Evolutionary conservation across 2,329 filamentous ascomycete genomes (phyloP), one percentile per base, ranked within the genome.

Genomic region (Pseudocercospora pini-densiflorae): DNA sequence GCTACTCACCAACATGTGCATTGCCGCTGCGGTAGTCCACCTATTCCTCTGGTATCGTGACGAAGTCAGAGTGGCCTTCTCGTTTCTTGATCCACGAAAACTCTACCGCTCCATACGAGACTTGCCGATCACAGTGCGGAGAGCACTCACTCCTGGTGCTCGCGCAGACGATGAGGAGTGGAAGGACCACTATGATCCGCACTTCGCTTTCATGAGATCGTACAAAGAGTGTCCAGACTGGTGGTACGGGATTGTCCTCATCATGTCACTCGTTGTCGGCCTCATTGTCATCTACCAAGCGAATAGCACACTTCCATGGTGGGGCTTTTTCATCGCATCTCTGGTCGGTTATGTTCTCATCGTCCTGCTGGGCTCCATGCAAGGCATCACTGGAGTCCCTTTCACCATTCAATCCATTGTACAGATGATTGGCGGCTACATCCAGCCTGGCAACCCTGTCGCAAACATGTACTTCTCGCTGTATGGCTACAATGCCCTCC

Each of bases 291-390:
- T 66, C 31, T 59, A 62, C 16, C 76, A 92, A 92, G 75, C 92
- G 91, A 1, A 86, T 94, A 54, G 89, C 94, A 76, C 83, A 45
- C 31, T 96, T 0, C 92, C 92, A 0, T 96, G 92, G 92, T 94
- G 49, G 19, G 94, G 74, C 92, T 83, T 95, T 2, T 82, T 95
- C 10, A 84, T 95, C 8, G 90, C 92, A 1, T 84, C 95, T 1
- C 87, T 83, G 45, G 92, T 95, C 61, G 93, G 91, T 69, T 88
- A 89, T 31, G 78, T 93, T 61, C 89, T 95, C 67, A 95, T 95
- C 81, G 92, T 96, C 68, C 92, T 92, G 12, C 94, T 95, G 69
- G 92, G 92, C 69, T 95, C 96, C 75, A 91, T 96, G 74, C 95
- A 94, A 91, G 92, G 92, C 19, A 92, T 96, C 71, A 95, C 92